Conservation (phyloP, 1,284 basidiomycete genomes). For the Ganoderma multipileum region DNA sequence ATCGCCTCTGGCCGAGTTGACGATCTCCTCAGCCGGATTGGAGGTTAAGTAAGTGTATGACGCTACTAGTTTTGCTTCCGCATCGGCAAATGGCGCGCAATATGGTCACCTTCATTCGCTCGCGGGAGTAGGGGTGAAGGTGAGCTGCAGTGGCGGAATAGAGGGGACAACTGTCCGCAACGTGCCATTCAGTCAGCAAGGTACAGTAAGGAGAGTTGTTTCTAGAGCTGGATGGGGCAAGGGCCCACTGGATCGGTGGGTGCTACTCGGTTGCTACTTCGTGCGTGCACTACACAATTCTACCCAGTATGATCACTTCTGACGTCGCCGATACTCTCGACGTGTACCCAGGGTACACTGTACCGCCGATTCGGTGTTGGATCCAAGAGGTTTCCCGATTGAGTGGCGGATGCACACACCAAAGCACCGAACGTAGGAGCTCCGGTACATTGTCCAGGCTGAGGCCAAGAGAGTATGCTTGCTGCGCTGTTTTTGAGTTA, state of each 20-base stretch:
- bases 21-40: not conserved
- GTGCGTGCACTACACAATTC: not conserved
- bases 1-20: not conserved
- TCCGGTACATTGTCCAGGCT: not conserved
- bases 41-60: not conserved
- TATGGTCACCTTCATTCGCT: not conserved
- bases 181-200: not conserved
- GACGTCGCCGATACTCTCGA: not conserved
- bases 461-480: not conserved
- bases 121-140: not conserved
- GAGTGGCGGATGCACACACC: not conserved
- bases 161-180: not conserved
- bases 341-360: not conserved
- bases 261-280: not conserved
- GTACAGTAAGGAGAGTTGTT: not conserved
- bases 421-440: not conserved
- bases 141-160: not conserved
- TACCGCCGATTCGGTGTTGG: not conserved
- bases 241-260: not conserved
- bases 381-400: not conserved
- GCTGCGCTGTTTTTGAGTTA: not conserved
- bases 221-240: not conserved
- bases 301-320: not conserved
- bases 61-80: not conserved
- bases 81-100: not conserved